Conservation (phyloP, 768 basidiomycete species). For the Ramaria sp. region DNA sequence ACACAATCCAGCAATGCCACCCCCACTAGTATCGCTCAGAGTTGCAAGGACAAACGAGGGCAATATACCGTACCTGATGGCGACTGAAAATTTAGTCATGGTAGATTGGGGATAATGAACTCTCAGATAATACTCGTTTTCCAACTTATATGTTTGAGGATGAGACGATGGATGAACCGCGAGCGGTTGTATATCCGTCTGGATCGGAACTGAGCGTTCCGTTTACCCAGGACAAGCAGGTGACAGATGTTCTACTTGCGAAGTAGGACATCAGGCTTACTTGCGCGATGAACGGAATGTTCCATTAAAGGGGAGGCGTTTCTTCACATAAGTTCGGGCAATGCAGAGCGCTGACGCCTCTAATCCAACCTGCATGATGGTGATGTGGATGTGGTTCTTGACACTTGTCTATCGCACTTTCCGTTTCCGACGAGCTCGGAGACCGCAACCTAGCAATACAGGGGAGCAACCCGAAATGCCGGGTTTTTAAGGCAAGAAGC, state of each 20-base stretch:
- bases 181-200: background rate
- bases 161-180: background rate
- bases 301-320: too few species aligned
- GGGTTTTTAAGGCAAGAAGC: too few species aligned
- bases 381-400: too few species aligned
- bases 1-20: constrained; percentile 23
- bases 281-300: too few species aligned
- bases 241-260: background rate
- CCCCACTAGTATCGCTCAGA: constrained; percentile 11
- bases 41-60: background rate
- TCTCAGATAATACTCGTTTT: background rate
- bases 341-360: too few species aligned
- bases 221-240: background rate
- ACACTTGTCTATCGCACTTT: too few species aligned
- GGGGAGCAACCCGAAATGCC: too few species aligned
- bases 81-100: background rate
- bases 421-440: too few species aligned
- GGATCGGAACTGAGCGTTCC: background rate
- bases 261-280: background rate
- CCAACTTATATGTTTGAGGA: background rate
- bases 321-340: too few species aligned
- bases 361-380: too few species aligned
- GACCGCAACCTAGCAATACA: too few species aligned
- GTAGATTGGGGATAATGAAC: background rate
- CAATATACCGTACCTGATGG: background rate